phyloP scores from a whole-genome alignment of 208 protist species.

The Acanthamoeba polyphaga region DNA sequence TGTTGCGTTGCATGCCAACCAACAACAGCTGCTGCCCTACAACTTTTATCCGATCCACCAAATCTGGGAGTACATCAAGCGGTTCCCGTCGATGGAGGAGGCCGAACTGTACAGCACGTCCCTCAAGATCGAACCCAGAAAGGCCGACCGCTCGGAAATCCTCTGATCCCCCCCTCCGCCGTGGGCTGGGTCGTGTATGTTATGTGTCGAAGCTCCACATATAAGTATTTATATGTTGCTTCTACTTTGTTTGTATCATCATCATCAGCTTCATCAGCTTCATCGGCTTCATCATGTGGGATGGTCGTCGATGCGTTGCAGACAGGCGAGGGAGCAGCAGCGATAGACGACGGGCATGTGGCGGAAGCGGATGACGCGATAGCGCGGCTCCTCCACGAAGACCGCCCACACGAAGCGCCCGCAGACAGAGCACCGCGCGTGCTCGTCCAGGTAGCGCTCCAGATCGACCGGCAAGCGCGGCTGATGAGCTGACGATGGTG shows the following conservation, averaged over 20 bases:
- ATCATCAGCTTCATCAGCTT: too few relatives aligned
- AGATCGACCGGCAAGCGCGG: neutral
- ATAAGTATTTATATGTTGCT: neutral
- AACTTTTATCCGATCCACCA: conserved; percentile 71
- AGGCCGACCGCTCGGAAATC: conserved; percentile 62
- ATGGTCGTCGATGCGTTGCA: neutral
- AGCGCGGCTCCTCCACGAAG: conserved; percentile 7
- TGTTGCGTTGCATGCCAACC: neutral
- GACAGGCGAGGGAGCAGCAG: conserved; percentile 30
- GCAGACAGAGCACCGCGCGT: conserved; percentile 11
- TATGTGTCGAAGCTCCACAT: neutral
- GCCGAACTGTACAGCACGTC: conserved; percentile 6
- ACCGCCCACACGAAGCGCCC: conserved; percentile 5
- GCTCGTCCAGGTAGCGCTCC: conserved; percentile 8
- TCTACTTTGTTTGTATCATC: neutral
- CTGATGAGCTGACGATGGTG: neutral
- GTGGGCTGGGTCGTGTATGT: neutral
- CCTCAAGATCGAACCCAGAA: conserved; percentile 18
- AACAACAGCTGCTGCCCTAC: conserved; percentile 31
- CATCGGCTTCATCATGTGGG: neutral
- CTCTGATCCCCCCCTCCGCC: neutral
- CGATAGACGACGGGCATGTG: conserved; percentile 14
- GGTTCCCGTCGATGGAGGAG: conserved; percentile 16
- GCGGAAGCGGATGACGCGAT: conserved; percentile 5
- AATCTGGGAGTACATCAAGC: conserved; percentile 52